phyloP scores from a whole-genome alignment of 805 yeast species.

The Lipomyces yamadae region DNA sequence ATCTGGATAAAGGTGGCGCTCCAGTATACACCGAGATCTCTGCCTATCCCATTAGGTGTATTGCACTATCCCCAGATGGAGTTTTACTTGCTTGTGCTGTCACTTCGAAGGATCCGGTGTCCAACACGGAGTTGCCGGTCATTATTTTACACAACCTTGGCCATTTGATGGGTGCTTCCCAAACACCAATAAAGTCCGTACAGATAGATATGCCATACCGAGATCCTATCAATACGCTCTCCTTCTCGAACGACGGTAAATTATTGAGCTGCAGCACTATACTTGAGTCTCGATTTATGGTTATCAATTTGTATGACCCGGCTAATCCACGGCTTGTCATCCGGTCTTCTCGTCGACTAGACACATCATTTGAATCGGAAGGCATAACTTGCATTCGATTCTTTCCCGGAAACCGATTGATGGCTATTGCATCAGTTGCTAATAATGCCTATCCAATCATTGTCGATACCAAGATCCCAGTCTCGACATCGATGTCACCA shows the following conservation, averaged over 20 bases:
- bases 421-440: constrained; percentile 61
- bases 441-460: constrained; percentile 69
- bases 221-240: constrained; percentile 78
- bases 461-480: constrained; percentile 61
- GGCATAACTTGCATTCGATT: constrained; percentile 84
- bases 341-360: constrained; percentile 68
- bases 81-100: constrained; percentile 76
- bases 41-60: constrained; percentile 76
- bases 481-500: neutral
- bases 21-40: constrained; percentile 72
- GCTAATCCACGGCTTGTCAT: constrained; percentile 68
- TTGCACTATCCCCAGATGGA: constrained; percentile 70
- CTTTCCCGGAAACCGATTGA: constrained; percentile 64
- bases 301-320: constrained; percentile 68
- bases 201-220: constrained; percentile 82
- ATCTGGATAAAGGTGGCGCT: constrained; percentile 60
- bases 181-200: constrained; percentile 56
- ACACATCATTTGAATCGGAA: constrained; percentile 75
- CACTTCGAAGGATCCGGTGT: constrained; percentile 73
- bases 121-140: constrained; percentile 76
- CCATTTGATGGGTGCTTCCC: constrained; percentile 17
- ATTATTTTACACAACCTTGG: constrained; percentile 57
- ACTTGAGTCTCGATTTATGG: constrained; percentile 77
- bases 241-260: constrained; percentile 72
- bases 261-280: constrained; percentile 77